Base-by-base conservation (phyloP, 2,329 filamentous ascomycete genomes). In the Exophiala lecanii-corni region DNA sequence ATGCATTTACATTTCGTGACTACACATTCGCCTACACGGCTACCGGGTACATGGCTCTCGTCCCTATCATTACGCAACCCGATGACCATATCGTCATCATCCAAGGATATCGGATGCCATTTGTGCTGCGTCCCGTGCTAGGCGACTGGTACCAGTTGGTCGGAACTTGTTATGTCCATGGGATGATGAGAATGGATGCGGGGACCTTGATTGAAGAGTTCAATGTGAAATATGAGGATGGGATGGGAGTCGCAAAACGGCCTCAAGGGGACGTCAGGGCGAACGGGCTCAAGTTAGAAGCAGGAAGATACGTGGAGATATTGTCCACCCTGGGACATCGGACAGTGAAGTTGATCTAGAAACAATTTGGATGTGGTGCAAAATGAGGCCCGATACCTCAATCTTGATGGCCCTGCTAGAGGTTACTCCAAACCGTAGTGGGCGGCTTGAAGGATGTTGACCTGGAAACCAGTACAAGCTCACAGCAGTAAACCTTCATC, bases 151-250 rank as follows among this genome's bases (percentile, higher is more conserved):
- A 39, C 20, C 16, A 41, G 25, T 36, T 41, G 20, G 15, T 47
- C 10, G 47, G 43, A 10, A 32, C 46, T 12, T 43, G 47, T 36
- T 47, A 47, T 25, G 12, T 50, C n/a, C 44, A 50, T 18, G 47
- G 39, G 10, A 50, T 50, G 37, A 50, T 50, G 47, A 31, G 36
- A n/a, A 19, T 25, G 12, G 15, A 41, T 17, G 46, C 45, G 2
- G 45, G 40, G 16, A 35, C 16, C 12, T 31, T 49, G 15, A 49
- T 45, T 13, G 46, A 49, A 21, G 42, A 49, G 37, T 49, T 49
- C 28, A 36, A 32, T 13, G 19, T 49, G 41, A 45, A 31, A 21
- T 7, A 6, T 26, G 25, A 26, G 9, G 42, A 41, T 6, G 21
- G 38, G 6, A 45, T 30, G 33, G 16, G 34, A 17, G 41, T 48